Evolutionary conservation across 2,329 filamentous ascomycete genomes (phyloP), one percentile per base, ranked within the genome.

Genomic region (Calonectria fujianensis): DNA sequence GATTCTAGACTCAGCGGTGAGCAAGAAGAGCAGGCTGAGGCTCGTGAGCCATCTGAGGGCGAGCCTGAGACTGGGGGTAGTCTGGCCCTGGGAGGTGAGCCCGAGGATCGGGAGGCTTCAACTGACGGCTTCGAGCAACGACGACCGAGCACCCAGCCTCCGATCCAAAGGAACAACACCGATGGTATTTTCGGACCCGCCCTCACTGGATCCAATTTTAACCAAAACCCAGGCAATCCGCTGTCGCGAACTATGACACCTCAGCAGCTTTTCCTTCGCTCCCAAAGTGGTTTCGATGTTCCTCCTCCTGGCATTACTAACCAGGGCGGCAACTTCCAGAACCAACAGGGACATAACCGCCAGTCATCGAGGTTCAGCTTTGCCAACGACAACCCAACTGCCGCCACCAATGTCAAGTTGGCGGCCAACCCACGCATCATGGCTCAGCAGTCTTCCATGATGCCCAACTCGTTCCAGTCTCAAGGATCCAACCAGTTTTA

Each of bases 301-400:
- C 89, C 92, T 74, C 86, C 90, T 74, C 86, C 90, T 74, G 90
- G 90, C 71, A 89, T 92, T 48, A 87, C 91, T 69, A 88, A 88
- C 37, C 85, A 84, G 70, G 79, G 73, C 71, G 81, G 76, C 68
- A 77, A 90, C 79, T 91, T 91, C 82, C 88, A 93, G 84, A 87
- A 88, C 83, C 86, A 92, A 79, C 86, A 92, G 78, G 92, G 92
- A 80, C 96, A 98, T 84, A 93, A 91, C 74, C 93, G 96, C 75
- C 95, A 98, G 83, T 93, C 94, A 13, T 98, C 96, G 3, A 91
- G 96, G 70, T 98, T 96, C 84, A 96, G 92, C 81, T 98, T 98
- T 83, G 93, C 93, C 76, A 96, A 95, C 81, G 96, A 98, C 61
- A 90, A 89, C 75, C 89, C 91, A 6, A 82, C 79, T 50, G 82